Percentiles rank a stretch among this genome's conserved stretches.
Conservation (phyloP, 257 asterid genomes). For the Fraxinus pennsylvanica region DNA sequence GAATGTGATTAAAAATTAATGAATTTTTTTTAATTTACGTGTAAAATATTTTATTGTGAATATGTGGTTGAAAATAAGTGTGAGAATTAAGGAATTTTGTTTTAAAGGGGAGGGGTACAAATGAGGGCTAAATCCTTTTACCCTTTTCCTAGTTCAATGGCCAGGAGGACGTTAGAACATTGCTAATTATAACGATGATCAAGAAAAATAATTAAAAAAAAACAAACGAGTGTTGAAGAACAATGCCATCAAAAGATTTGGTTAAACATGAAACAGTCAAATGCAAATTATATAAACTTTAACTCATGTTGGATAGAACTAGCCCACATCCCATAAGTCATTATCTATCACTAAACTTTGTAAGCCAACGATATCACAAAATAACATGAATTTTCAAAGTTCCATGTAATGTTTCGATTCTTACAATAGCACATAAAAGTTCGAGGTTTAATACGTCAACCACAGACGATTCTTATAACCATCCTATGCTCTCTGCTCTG, state of each 20-base stretch:
- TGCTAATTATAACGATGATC: too few relatives aligned
- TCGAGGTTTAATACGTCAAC: not conserved
- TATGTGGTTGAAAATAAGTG: too few relatives aligned
- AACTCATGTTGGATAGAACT: not conserved
- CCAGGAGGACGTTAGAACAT: too few relatives aligned
- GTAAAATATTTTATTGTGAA: too few relatives aligned
- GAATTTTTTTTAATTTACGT: too few relatives aligned
- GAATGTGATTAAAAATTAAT: too few relatives aligned
- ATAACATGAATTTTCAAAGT: not conserved
- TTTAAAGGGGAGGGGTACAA: too few relatives aligned
- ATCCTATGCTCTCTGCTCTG: constrained; percentile 3
- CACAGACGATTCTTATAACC: not conserved
- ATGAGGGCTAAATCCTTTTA: too few relatives aligned
- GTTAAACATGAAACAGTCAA: not conserved
- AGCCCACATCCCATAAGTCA: not conserved
- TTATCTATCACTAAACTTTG: not conserved
- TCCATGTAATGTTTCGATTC: not conserved
- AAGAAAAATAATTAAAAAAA: too few relatives aligned
- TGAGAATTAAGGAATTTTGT: too few relatives aligned
- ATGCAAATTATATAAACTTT: not conserved
- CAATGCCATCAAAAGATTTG: not conserved
- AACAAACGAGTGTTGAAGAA: not conserved
- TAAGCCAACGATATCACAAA: not conserved
- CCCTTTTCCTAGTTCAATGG: too few relatives aligned
- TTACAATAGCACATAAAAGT: not conserved